These are phyloP conservation scores for Xylaria sp. DNA, from an alignment of 2,329 filamentous ascomycete species.

Conservation along the genomic window DNA sequence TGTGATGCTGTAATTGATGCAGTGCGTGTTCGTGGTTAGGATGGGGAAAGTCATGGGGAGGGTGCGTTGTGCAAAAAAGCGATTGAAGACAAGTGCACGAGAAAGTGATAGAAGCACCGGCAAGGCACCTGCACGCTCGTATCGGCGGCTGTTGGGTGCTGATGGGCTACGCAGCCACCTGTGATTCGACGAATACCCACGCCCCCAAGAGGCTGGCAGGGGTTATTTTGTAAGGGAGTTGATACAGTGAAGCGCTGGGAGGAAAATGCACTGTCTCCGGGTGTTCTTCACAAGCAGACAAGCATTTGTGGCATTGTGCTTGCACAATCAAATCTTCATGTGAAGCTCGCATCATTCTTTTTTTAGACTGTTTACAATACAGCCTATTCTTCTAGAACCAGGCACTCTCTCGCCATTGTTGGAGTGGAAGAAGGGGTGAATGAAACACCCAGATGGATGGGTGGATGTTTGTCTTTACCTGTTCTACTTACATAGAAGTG, in stretches of 20 bases:
- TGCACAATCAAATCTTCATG: no score
- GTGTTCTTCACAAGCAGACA: no score
- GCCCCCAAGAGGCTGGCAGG: slow-evolving; percentile 4
- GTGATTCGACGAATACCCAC: slow-evolving; percentile 32
- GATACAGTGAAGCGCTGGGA: neutral
- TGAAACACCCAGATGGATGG: no score
- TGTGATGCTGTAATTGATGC: slow-evolving; percentile 6
- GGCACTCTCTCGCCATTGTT: no score
- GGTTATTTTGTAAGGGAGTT: neutral
- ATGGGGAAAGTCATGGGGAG: slow-evolving; percentile 3
- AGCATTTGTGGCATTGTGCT: no score
- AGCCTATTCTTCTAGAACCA: no score
- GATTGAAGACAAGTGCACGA: slow-evolving; percentile 2
- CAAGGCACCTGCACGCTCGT: slow-evolving; percentile 20
- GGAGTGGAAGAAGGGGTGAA: neutral
- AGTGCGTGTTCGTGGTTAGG: slow-evolving; percentile 5
- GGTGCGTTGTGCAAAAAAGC: neutral
- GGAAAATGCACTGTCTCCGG: neutral
- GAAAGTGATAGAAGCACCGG: slow-evolving; percentile 19
- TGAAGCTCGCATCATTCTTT: no score
- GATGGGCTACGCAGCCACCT: slow-evolving; percentile 36
- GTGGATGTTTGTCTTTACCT: no score
- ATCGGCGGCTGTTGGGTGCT: slow-evolving; percentile 34
- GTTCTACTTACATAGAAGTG: neutral
- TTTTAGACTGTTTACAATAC: no score